Conservation (phyloP, 106 monocot genomes). For the Amphibolis antarctica region DNA sequence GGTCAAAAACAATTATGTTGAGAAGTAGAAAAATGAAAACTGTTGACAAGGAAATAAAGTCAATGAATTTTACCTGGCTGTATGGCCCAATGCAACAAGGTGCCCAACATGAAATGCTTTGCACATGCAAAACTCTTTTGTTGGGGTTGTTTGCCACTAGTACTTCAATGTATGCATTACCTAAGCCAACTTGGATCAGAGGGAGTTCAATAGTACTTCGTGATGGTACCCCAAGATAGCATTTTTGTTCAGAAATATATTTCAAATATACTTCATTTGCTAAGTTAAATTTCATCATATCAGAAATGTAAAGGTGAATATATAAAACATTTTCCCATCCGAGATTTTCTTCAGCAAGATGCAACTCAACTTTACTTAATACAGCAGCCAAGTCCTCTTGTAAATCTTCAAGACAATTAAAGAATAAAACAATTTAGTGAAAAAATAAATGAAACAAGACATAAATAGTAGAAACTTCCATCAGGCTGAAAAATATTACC, state of each 20-base stretch:
- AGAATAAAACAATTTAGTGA: background rate
- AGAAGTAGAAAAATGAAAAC: background rate
- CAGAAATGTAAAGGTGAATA: constrained; percentile 86
- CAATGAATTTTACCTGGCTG: constrained; percentile 57
- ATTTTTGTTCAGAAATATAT: constrained; percentile 73
- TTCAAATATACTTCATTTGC: constrained; percentile 81
- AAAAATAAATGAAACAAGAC: background rate
- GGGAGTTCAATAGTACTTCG: constrained; percentile 87
- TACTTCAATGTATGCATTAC: constrained; percentile 73
- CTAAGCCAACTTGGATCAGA: constrained; percentile 37
- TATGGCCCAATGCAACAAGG: constrained; percentile 99
- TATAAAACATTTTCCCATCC: constrained; percentile 80
- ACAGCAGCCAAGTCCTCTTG: constrained; percentile 43
- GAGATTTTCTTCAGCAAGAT: constrained; percentile 46
- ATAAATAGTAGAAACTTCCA: background rate
- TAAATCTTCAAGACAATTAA: constrained; percentile 28
- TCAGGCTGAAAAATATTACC: constrained; percentile 20
- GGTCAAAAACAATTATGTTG: background rate
- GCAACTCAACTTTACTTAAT: constrained; percentile 39
- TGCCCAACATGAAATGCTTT: constrained; percentile 98
- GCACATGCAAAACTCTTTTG: constrained; percentile 90
- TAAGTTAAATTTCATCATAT: constrained; percentile 62
- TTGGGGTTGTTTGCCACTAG: constrained; percentile 45
- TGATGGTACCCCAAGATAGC: constrained; percentile 79
- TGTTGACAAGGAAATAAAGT: background rate